Evolutionary conservation across 371 early-diverging fungal genomes (phyloP), one percentile per base, ranked within the genome.

Genomic region (Fennellomyces sp.): DNA sequence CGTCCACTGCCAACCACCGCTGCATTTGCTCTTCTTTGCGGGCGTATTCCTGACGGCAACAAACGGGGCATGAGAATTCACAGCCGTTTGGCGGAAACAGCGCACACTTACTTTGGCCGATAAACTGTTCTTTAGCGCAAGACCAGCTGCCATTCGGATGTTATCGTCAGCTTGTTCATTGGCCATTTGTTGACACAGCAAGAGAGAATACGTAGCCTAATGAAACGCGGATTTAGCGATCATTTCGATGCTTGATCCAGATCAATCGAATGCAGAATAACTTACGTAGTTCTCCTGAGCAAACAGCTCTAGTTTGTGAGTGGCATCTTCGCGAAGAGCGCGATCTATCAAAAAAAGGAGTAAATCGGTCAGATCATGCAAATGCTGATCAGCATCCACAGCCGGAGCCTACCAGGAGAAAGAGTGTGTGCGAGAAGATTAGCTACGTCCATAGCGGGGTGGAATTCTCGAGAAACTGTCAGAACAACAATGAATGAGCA

Each of bases 101-200:
- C 15, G 30, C 29, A 7, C 15, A 36, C 73, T 52, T 82, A 93
- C 95, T 84, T 87, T 92, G 65, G 95, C 90, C 23, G 87, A 77
- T 65, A 97, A 70, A 45, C 91, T 82, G 70, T 97, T 97, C 85
- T 97, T 97, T 63, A 97, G 73, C 30, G 90, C 89, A 62, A 97
- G 76, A 77, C 94, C 98, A 39, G 97, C 95, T 27, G 92, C 86
- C 52, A 73, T 78, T 56, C 94, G 85, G 70, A 92, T 84, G 49
- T 80, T 65, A 23, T 83, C 71, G 39, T 74, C 75, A 53, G 75
- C 78, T 61, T 80, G 78, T 68, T 93, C 94, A 66, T 84, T 94
- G 31, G 86, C 84, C 39, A 97, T 85, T 71, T 95, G 93, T 64
- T 91, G 89, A 64, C 85, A 80, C 39, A 97, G 81, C 69, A 87